phyloP scores from a whole-genome alignment of 306 rosid species.

The Aeschynomene evenia region DNA sequence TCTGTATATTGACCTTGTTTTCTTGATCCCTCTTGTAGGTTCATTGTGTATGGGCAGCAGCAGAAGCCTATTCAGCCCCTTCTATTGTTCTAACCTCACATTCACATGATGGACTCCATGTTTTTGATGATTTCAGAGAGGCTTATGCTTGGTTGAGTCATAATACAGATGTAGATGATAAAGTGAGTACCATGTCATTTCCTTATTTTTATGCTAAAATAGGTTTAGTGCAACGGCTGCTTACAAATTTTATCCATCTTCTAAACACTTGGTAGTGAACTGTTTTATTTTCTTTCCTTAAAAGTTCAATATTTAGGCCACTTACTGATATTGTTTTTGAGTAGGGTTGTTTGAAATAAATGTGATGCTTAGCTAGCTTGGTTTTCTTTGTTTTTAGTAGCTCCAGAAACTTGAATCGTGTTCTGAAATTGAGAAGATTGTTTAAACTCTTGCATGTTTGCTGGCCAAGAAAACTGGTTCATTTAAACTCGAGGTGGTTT shows the following conservation, averaged over 20 bases:
- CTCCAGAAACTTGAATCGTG: background rate
- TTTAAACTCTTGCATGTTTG: background rate
- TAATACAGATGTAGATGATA: conserved; percentile 96
- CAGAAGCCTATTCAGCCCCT: conserved; percentile 99
- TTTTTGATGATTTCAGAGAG: conserved; percentile 98
- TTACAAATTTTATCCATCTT: background rate
- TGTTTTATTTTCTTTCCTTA: background rate
- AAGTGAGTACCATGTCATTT: conserved; percentile 55
- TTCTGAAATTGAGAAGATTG: background rate
- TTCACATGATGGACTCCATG: conserved; percentile 88
- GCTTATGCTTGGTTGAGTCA: conserved; percentile 99
- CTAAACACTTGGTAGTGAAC: background rate
- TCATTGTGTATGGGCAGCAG: conserved; percentile 99
- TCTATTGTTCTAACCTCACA: conserved; percentile 94
- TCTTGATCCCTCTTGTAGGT: conserved; percentile 54
- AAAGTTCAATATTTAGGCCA: background rate
- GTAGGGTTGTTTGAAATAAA: conserved; percentile 5
- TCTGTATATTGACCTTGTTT: background rate
- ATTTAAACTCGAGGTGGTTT: conserved; percentile 9
- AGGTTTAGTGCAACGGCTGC: conserved; percentile 14
- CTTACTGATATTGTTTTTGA: conserved; percentile 5
- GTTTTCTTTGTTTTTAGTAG: conserved; percentile 2
- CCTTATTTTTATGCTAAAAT: conserved; percentile 24
- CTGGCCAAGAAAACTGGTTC: conserved; percentile 2
- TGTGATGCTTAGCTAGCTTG: background rate